Base-by-base conservation (phyloP, 2,329 filamentous ascomycete species). In the Colletotrichum lentis region DNA sequence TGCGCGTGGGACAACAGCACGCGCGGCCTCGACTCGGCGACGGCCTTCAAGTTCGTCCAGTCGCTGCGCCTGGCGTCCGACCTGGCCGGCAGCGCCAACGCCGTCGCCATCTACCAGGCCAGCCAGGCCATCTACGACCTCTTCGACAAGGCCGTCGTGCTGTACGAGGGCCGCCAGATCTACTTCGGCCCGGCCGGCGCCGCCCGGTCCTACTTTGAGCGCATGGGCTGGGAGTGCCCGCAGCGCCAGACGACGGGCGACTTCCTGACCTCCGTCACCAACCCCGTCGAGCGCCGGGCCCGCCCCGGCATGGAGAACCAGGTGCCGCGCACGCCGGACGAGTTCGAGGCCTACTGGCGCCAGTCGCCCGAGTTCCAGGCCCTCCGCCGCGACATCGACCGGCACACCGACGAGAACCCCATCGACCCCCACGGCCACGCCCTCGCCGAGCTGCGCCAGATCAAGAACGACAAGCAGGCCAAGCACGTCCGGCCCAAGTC, bases 151-250 rank as follows among this genome's bases (percentile, higher is more conserved):
- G 87, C 86, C 0, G 83, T 88, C 0, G 89, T 95, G 0, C 80
- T 94, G 0, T 93, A 94, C 73, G 90, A 94, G 74, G 92, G 92
- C 0, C 85, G 89, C 0, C 86, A 94, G 74, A 94, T 94, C 70
- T 95, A 88, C 79, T 94, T 90, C 70, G 92, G 92, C 0, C 85
- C 86, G 0, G 85, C 88, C 0, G 75, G 73, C 6, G 76, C 81
- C 2, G 91, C 91, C 0, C 88, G 85, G 72, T 75, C 76, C 0
- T 94, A 88, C 77, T 94, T 94, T 69, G 86, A 88, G 72, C 79
- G 84, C 14, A 86, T 91, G 77, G 91, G 91, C 47, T 94, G 87
- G 83, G 76, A 84, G 41, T 92, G 90, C 72, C 89, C 89, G 0
- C 77, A 83, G 3, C 84, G 90, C 3, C 89, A 92, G 74, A 92